A percentile compares a stretch with the other conserved stretches of the same genome.
phyloP scores from a whole-genome alignment of 208 protist species.

The Acanthamoeba pearcei region DNA sequence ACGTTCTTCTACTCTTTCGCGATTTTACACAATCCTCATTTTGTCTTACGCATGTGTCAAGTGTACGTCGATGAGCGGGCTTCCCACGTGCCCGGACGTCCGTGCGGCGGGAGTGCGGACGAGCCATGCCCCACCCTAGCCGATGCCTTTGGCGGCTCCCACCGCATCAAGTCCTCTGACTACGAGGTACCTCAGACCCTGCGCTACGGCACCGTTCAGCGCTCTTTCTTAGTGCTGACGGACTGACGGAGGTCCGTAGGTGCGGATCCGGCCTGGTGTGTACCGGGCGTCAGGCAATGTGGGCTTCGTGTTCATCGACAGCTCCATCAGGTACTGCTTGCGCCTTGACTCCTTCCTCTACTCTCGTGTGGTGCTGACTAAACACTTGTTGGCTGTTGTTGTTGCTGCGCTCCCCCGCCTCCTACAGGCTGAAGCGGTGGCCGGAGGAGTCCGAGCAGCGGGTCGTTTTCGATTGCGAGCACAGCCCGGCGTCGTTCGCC shows the following conservation, averaged over 20 bases:
- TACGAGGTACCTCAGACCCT: neutral
- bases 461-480: conserved; percentile 55
- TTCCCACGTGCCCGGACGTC: neutral
- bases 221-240: neutral
- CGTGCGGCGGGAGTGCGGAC: conserved; percentile 2
- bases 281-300: neutral
- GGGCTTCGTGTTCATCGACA: conserved; percentile 47
- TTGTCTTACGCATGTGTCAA: neutral
- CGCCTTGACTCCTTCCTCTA: neutral
- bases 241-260: neutral
- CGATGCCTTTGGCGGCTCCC: neutral
- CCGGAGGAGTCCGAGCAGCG: neutral
- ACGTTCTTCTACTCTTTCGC: neutral
- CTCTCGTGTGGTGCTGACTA: neutral
- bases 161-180: neutral
- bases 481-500: neutral
- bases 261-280: neutral
- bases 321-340: conserved; percentile 12
- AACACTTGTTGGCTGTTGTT: neutral
- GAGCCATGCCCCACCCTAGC: neutral
- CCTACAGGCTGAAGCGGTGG: conserved; percentile 25
- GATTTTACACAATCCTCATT: neutral
- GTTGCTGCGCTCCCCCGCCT: neutral
- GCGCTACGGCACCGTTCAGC: neutral
- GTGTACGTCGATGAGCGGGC: conserved; percentile 33